phyloP scores from a whole-genome alignment of 345 rosid genomes.

The Syzygium oleosum region DNA sequence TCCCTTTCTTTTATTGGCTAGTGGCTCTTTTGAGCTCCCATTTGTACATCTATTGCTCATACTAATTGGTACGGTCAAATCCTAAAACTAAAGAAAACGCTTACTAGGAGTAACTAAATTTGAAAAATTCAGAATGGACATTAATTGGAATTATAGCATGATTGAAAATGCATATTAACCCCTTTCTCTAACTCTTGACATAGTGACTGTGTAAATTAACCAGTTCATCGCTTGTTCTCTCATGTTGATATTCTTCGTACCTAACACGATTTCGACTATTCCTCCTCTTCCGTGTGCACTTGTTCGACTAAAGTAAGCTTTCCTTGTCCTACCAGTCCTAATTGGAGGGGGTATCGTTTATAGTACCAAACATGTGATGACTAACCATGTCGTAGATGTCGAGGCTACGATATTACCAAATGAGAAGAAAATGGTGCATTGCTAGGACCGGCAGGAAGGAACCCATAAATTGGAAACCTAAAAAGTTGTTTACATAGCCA shows the following conservation, averaged over 20 bases:
- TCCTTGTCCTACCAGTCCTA: background rate
- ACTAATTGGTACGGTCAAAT: background rate
- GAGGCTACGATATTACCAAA: background rate
- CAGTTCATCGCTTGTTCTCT: background rate
- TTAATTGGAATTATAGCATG: background rate
- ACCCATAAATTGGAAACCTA: background rate
- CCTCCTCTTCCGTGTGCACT: background rate
- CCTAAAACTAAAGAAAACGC: background rate
- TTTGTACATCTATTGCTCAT: background rate
- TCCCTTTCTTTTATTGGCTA: background rate
- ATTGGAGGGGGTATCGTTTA: background rate
- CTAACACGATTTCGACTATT: background rate
- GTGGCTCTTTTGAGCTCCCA: background rate
- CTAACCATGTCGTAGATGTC: background rate
- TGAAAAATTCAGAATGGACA: background rate
- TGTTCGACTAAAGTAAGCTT: background rate
- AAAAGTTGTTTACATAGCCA: background rate
- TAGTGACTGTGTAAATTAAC: background rate
- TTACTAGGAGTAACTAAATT: background rate
- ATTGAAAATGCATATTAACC: background rate
- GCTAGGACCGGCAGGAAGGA: background rate
- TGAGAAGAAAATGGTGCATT: background rate
- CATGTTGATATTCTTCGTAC: background rate
- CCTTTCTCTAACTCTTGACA: background rate
- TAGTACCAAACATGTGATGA: background rate